These are phyloP conservation scores for Diaporthe nobilis DNA, from an alignment of 2,329 filamentous ascomycete genomes.

Conservation along the genomic window DNA sequence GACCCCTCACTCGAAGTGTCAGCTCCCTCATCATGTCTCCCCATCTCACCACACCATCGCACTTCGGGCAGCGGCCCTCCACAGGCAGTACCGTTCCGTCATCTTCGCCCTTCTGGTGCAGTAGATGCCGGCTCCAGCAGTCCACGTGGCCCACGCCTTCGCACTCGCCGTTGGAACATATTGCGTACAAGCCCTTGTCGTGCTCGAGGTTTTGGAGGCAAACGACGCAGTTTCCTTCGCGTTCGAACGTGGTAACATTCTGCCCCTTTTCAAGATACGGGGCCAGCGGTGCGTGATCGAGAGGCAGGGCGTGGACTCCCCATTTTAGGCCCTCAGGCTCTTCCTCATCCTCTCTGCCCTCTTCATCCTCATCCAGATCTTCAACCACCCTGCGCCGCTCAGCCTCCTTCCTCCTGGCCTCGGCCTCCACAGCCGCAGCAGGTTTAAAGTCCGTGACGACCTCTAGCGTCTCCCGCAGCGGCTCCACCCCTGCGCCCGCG, in stretches of 20 bases:
- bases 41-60: constrained; percentile 76
- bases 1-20: constrained; percentile 78
- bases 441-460: constrained; percentile 70
- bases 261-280: constrained; percentile 69
- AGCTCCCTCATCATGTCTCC: constrained; percentile 85
- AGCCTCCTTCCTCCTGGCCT: constrained; percentile 29
- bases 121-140: constrained; percentile 70
- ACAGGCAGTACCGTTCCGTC: constrained; percentile 73
- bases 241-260: constrained; percentile 68
- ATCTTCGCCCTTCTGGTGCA: constrained; percentile 51
- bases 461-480: constrained; percentile 63
- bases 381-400: not conserved
- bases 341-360: not conserved
- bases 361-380: not conserved
- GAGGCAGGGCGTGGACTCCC: constrained; percentile 68
- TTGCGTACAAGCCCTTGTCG: constrained; percentile 66
- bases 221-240: constrained; percentile 68
- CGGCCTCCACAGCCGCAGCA: constrained; percentile 25
- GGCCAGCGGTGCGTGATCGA: constrained; percentile 69
- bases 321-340: constrained; percentile 45
- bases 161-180: constrained; percentile 68
- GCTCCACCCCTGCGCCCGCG: constrained; percentile 59
- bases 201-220: constrained; percentile 63
- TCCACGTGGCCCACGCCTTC: constrained; percentile 71
- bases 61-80: constrained; percentile 79